Evolutionary conservation across 129 eudicot species (phyloP), one percentile per base, ranked within the genome.

Genomic region (Chrysanthemum makinoi): DNA sequence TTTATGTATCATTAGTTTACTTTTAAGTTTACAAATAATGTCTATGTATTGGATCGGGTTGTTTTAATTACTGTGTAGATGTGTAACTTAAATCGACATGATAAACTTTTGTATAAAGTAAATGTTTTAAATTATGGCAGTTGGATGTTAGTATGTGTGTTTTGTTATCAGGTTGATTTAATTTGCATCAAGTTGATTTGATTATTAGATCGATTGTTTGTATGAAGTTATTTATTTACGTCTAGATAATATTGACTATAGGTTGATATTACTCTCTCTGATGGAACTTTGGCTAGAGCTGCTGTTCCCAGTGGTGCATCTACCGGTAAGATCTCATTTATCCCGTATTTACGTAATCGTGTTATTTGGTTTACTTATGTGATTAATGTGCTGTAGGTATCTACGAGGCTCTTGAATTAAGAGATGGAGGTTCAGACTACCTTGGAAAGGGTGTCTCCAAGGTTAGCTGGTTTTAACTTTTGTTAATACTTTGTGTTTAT

Each of bases 271-370:
- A 80, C 70, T 65, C 84, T 87, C 15, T 81, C 89, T 2, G 80
- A 87, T 73, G 97, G 96, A 35, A 46, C 77, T 51, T 80, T 55
- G 43, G 90, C 94, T 13, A 81, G 99, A 75, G 99, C 97, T 63
- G 97, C 97, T 61, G 99, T 94, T 39, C 99, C 97, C 7, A 90
- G 99, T 72, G 99, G 99, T 77, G 99, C 99, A 80, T 94, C 99
- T 82, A 94, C 97, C 14, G 99, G 99, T 94, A 80, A 73, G 80
- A 81, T 66, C 58, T 64, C 63, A 53, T 62, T n/a, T 19, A 11
- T 1, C 6, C 7, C 0, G 39, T 5, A 33, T 33, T 33, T 33
- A 33, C 39, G 16, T 50, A 50, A n/a, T 50, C 4, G 55, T 50
- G 16, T 50, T 50, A 0, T 57, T 47, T 26, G 55, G 19, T 17